Percentiles rank a stretch among this genome's conserved stretches.
Evolutionary conservation across 345 rosid species (phyloP).

Genomic region (Bruguiera sexangula): DNA sequence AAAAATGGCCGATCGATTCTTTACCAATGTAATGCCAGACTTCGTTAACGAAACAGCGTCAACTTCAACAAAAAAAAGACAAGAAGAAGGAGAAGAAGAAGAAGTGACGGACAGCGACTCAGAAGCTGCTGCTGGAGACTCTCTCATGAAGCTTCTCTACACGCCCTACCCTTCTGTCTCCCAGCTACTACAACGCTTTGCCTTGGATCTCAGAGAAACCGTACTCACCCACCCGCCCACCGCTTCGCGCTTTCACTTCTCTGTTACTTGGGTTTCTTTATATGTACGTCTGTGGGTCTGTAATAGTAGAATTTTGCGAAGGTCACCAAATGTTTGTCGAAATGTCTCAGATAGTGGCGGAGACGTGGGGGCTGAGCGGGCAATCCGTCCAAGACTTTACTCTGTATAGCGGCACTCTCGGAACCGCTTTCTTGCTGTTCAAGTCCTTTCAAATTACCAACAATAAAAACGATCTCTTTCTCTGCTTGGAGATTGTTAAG

Average conservation of each 20-base stretch:
- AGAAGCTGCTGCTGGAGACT: conserved; percentile 23
- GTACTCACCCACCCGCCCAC: conserved; percentile 33
- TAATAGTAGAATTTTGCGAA: neutral
- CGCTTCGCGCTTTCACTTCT: neutral
- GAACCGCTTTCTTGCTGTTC: conserved; percentile 26
- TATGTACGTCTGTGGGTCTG: neutral
- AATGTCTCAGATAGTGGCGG: conserved; percentile 23
- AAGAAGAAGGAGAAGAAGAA: conserved; percentile 7
- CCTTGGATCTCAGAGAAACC: conserved; percentile 69
- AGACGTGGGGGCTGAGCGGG: conserved; percentile 22
- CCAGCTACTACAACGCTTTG: conserved; percentile 51
- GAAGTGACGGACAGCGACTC: neutral
- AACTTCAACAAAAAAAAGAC: neutral
- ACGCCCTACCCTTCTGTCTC: conserved; percentile 60
- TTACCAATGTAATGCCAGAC: conserved; percentile 56
- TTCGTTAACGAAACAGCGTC: conserved; percentile 35
- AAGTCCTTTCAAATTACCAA: conserved; percentile 19
- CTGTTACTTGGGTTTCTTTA: neutral
- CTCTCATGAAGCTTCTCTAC: conserved; percentile 59
- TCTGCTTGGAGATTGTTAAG: conserved; percentile 27
- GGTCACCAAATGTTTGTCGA: conserved; percentile 12
- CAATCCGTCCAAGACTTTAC: conserved; percentile 19
- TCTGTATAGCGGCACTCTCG: conserved; percentile 25
- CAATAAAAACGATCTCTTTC: conserved; percentile 21
- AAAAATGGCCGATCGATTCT: conserved; percentile 64